These are phyloP conservation scores for Rhodotorula graminis DNA, from an alignment of 768 basidiomycete species.

Conservation along the genomic window DNA sequence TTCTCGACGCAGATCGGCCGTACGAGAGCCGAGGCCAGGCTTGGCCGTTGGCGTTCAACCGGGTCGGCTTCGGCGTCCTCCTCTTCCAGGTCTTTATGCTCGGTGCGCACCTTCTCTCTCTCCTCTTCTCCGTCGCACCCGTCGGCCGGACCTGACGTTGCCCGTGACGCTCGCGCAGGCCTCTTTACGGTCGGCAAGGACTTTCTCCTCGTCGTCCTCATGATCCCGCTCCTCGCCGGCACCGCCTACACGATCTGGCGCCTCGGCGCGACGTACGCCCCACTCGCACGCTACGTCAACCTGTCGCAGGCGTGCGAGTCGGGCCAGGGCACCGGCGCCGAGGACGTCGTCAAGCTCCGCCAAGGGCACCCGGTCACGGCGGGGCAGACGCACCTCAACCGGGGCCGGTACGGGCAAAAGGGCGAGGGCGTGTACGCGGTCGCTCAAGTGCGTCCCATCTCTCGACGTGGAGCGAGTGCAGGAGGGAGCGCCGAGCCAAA, in stretches of 20 bases:
- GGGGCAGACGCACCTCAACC: slow-evolving; percentile 83
- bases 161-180: slow-evolving; percentile 48
- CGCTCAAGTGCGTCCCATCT: slow-evolving; percentile 69
- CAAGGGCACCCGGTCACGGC: slow-evolving; percentile 81
- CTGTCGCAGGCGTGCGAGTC: slow-evolving; percentile 78
- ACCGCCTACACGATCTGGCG: slow-evolving; percentile 79
- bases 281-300: slow-evolving; percentile 75
- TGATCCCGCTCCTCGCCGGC: slow-evolving; percentile 69
- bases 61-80: slow-evolving; percentile 84
- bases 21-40: slow-evolving; percentile 97
- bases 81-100: slow-evolving; percentile 92
- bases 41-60: slow-evolving; percentile 91
- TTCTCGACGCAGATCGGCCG: slow-evolving; percentile 62
- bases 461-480: slow-evolving; percentile 38
- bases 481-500: no score
- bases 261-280: slow-evolving; percentile 61
- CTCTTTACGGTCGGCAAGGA: slow-evolving; percentile 72
- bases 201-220: slow-evolving; percentile 58
- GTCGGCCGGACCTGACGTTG: neutral
- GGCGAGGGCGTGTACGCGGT: slow-evolving; percentile 94
- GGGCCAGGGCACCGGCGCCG: slow-evolving; percentile 49
- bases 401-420: slow-evolving; percentile 82
- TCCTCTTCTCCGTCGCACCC: no score
- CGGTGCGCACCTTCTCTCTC: neutral
- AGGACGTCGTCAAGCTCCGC: slow-evolving; percentile 66